Evolutionary conservation across 1,284 basidiomycete genomes (phyloP), one percentile per base, ranked within the genome.

Genomic region (Megacollybia platyphylla): DNA sequence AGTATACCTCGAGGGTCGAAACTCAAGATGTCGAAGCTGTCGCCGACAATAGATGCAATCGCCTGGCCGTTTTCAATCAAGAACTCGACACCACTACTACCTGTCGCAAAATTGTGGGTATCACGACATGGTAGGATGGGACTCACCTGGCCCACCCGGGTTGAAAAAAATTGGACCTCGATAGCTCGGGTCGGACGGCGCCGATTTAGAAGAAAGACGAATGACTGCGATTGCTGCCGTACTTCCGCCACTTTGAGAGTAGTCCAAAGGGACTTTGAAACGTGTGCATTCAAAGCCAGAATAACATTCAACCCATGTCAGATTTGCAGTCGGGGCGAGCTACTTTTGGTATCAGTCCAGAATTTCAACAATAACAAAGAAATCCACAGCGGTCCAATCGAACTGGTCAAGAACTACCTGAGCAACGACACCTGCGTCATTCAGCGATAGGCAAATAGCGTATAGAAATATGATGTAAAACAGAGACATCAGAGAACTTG

Each of bases 131-230:
- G 5, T 24, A 24, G 5, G 20, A 2, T 4, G 5, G 4, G 20
- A 24, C 5, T 24, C 20, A 24, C 71, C 71, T 5, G 71, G 71
- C 0, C 72, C 71, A 1, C 71, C 71, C 0, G 72, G 72, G 45
- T 76, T 76, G 51, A 72, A 53, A 2, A 72, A 54, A 15, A 74
- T 55, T 0, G 69, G 65, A 0, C 71, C 70, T 18, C 58, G 57
- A 48, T 70, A 70, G 31, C 60, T 52, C 45, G 52, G 29, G 28
- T 49, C 28, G 38, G 54, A 11, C 10, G 46, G 51, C 0, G 55
- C 29, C 5, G 53, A 39, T 2, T 48, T 41, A 7, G 57, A 53
- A 3, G 52, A 54, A 29, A 54, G 49, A 6, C 59, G 60, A 15
- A 61, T 55, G 10, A 68, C 44, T 1, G 67, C 65, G 40, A 68